A percentile compares a stretch with the other conserved stretches of the same genome.
Evolutionary conservation across 768 basidiomycete species (phyloP).

Genomic region (Tulasnella sp.): DNA sequence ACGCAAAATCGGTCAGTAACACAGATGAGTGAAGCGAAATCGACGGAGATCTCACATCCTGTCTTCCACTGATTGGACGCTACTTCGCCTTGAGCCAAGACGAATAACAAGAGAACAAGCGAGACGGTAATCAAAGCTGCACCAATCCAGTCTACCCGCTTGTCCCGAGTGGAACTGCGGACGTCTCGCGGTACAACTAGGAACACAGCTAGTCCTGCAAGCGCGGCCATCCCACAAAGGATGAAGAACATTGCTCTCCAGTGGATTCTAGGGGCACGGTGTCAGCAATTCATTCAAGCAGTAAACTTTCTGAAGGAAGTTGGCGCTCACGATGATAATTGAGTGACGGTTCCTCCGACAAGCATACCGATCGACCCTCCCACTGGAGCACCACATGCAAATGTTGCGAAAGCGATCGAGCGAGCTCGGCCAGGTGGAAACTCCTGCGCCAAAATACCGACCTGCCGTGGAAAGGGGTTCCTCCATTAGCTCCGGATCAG

Average conservation of each 20-base stretch:
- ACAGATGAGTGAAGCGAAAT: not conserved
- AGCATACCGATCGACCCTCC: conserved; percentile 65
- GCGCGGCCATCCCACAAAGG: conserved; percentile 26
- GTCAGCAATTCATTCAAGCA: not conserved
- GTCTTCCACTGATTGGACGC: conserved; percentile 57
- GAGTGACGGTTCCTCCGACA: conserved; percentile 39
- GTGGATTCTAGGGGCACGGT: conserved; percentile 27
- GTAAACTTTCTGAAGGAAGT: not conserved
- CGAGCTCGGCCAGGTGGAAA: conserved; percentile 64
- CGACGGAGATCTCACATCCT: conserved; percentile 36
- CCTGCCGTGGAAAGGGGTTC: conserved; percentile 32
- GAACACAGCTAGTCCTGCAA: conserved; percentile 35
- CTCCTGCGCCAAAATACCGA: conserved; percentile 73
- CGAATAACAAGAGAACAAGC: conserved; percentile 62
- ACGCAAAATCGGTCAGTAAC: not conserved
- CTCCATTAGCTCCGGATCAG: not conserved
- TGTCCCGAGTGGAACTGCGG: conserved; percentile 26
- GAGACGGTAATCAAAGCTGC: conserved; percentile 57
- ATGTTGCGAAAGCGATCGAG: conserved; percentile 72
- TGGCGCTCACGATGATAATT: conserved; percentile 37
- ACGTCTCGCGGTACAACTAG: conserved; percentile 56
- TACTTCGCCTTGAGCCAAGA: conserved; percentile 57
- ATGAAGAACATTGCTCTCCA: conserved; percentile 61
- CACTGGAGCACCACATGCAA: conserved; percentile 76
- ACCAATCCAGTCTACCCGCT: conserved; percentile 70